Base-by-base conservation (phyloP, 257 asterid genomes). In the Galeopsis tetrahit region DNA sequence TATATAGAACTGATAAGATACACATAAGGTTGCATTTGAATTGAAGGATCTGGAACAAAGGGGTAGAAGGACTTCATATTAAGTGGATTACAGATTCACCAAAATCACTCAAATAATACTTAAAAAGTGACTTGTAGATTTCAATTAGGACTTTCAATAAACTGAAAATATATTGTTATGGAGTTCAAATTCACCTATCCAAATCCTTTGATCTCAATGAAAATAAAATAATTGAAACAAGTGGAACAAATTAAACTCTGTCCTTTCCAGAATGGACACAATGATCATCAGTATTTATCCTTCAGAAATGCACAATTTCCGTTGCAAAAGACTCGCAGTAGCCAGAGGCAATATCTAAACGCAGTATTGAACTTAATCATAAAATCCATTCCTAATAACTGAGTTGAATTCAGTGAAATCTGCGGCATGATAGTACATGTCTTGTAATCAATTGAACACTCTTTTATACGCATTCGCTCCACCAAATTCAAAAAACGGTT, bases 361-460 rank as follows among this genome's bases (percentile, higher is more conserved):
- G 14, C 55, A 49, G 63, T 52, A 78, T 15, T 11, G 21, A 69
- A 52, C 59, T 31, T 48, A 40, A 70, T 64, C 64, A 71, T 15
- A 44, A 63, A 72, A 72, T 34, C 42, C 46, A 31, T 43, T 10
- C 79, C 40, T 6, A 65, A 63, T 40, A 6, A n/a, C 6, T 13
- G 69, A n/a, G 57, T 32, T 15, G 35, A 63, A 38, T 33, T 51
- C 71, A 40, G 44, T 32, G 59, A 43, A 52, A 51, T 61, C 68
- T 32, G 31, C 49, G 13, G 68, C 63, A 11, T 59, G 56, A 62
- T 13, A 14, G 1, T 35, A 15, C 55, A 61, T 63, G 43, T 13
- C 10, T 17, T 28, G 64, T 65, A 32, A 71, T 68, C 71, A 70
- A 21, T 42, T 7, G 11, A 38, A 67, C 59, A 71, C 73, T 67